A percentile compares a stretch with the other conserved stretches of the same genome.
These are phyloP conservation scores for Glebionis coronaria DNA, from an alignment of 129 eudicot species.

Conservation along the genomic window DNA sequence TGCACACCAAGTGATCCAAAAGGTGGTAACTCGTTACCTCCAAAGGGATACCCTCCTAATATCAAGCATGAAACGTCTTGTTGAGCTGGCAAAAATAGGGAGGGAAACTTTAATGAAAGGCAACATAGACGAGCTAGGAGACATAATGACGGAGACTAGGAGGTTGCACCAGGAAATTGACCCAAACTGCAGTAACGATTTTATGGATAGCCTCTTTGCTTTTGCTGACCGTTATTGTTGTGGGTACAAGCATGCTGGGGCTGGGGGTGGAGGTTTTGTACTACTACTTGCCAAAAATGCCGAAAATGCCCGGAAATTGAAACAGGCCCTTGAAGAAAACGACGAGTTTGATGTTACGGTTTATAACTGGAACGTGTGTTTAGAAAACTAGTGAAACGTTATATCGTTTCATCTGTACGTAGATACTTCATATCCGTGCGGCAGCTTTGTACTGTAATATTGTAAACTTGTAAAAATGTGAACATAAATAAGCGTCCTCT, in stretches of 20 bases:
- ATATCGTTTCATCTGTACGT: background rate
- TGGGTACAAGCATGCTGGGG: conserved; percentile 96
- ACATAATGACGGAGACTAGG: conserved; percentile 92
- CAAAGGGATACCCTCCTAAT: conserved; percentile 79
- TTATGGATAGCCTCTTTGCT: conserved; percentile 77
- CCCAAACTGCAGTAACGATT: conserved; percentile 85
- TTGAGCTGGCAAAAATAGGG: conserved; percentile 86
- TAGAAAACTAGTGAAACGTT: conserved; percentile 26
- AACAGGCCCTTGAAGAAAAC: conserved; percentile 42
- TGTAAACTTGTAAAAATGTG: no score
- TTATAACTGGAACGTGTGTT: conserved; percentile 62
- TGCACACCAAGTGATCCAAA: conserved; percentile 86
- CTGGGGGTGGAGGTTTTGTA: conserved; percentile 99
- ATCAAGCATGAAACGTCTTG: conserved; percentile 93
- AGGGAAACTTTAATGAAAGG: conserved; percentile 94
- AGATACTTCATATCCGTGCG: background rate
- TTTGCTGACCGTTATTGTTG: conserved; percentile 59
- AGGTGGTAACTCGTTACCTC: conserved; percentile 88
- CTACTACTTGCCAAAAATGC: conserved; percentile 72
- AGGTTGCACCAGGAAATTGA: conserved; percentile 93
- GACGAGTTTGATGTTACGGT: conserved; percentile 56
- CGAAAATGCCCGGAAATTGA: conserved; percentile 44
- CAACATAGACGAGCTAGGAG: conserved; percentile 72
- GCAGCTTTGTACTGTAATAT: no score
- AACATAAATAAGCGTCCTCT: no score